Base-by-base conservation (phyloP, 202 grass and related monocot genomes). In the Zoysia matrella region DNA sequence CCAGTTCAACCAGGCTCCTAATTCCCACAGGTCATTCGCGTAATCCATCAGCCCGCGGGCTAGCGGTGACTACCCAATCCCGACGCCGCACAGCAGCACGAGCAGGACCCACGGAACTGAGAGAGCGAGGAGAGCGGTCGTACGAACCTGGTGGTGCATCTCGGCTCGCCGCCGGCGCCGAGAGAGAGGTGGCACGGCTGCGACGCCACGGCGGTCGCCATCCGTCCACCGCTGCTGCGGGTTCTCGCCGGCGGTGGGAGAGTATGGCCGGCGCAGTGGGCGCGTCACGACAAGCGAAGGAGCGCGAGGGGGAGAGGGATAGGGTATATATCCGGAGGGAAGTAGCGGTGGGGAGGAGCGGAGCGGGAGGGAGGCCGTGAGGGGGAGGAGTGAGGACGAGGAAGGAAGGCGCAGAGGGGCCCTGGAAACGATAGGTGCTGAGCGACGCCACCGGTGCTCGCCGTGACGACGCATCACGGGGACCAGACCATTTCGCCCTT, bases 181-280 rank as follows among this genome's bases (percentile, higher is more conserved):
- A 86, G 84, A 49, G 80, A 51, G 50, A 83, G 75, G 69, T 80
- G 79, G 49, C 61, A 50, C 77, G 77, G 82, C 78, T 88, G 89
- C 73, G 82, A 85, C 74, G 82, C 89, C 49, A 91, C 73, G 69
- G 89, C 54, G 73, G 63, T 82, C 41, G 85, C 78, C 89, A 91
- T 91, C 62, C 8, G 11, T 11, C 70, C 0, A 39, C 40, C 36
- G 15, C 46, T 13, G 15, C 66, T 42, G 13, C 44, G 13, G 1
- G 47, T 54, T 47, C 13, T 57, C 83, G 73, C 52, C 68, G 53
- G 73, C 68, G 69, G 44, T 2, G 73, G 67, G 64, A 67, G 9
- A 68, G 83, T 15, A 52, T 55, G 43, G 14, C 3, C 47, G 69
- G 13, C 3, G 14, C 41, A 52, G 18, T 67, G 18, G 41, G 57